Evolutionary conservation across 176 grass and related monocot genomes (phyloP), one percentile per base, ranked within the genome.

Genomic region (Oryza meridionalis): DNA sequence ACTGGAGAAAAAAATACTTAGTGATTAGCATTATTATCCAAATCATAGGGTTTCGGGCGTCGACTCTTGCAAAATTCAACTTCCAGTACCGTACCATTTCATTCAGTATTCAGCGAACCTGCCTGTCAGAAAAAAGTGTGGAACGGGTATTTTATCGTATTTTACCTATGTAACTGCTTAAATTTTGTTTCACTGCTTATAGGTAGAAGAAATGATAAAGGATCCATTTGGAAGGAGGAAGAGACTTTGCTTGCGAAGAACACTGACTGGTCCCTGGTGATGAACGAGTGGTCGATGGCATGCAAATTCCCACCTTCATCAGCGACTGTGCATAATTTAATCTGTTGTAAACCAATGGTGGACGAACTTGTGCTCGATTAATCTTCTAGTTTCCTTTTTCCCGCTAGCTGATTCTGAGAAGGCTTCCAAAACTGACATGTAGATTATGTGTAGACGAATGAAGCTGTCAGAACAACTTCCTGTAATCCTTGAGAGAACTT

Each of bases 211-310:
- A 67, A 74, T 78, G 45, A 15, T 86, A 9, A 90, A 87, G 42
- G 81, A 92, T 88, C 88, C 83, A 38, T 87, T 90, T 9, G 53
- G 68, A 37, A 80, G 81, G 58, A 83, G 80, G 40, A 97, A 94
- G 82, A 84, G 84, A 8, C 32, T 79, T 22, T 91, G 94, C 86
- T 84, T 97, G 88, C 81, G 90, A 88, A 94, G 94, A 89, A 97
- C 94, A 80, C 49, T 92, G 69, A 94, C 92, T 42, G 91, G 89
- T 16, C 91, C 94, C 2, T 94, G 94, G 94, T 97, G 83, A 92
- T 73, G 83, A 72, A 67, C 8, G 9, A 62, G 82, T 24, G 67
- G 74, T 21, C 43, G 21, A 31, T 55, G 55, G 26, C 32, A 58
- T 33, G 78, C 14, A 61, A 37, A 58, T 12, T 44, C 32, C 71